These are phyloP conservation scores for Raphidocelis subcapitata DNA, from an alignment of 139 green algal species.

Conservation along the genomic window DNA sequence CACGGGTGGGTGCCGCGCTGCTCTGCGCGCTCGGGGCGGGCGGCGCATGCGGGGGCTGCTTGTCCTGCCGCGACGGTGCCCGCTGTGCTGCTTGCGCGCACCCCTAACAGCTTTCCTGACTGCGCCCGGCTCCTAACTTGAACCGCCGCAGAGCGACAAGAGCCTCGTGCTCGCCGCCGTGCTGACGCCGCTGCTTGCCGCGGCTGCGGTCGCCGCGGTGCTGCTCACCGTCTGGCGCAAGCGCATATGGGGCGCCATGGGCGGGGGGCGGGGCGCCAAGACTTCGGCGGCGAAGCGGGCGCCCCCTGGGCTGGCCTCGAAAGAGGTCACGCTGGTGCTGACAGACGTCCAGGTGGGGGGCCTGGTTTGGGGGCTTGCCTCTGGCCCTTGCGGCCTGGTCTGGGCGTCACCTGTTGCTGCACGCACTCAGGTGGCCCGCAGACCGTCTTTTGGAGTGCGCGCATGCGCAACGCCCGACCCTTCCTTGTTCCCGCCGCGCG, in stretches of 20 bases:
- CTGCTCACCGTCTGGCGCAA: background rate
- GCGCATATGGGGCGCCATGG: background rate
- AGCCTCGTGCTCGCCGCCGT: background rate
- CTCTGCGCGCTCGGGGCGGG: no score
- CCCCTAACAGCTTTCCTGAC: no score
- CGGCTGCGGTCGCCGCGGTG: background rate
- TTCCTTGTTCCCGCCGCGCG: background rate
- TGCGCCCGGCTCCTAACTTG: background rate
- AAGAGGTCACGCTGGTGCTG: conserved; percentile 51
- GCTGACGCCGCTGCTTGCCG: background rate
- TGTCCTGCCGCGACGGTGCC: no score
- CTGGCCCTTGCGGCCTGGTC: no score
- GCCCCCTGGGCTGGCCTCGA: conserved; percentile 13
- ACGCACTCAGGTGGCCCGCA: no score
- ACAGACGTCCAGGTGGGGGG: conserved; percentile 44
- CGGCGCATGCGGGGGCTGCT: no score
- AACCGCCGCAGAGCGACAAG: background rate
- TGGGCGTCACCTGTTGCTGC: no score
- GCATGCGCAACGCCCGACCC: background rate
- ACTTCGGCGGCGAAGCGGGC: background rate
- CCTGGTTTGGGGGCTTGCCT: no score
- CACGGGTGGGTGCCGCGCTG: no score
- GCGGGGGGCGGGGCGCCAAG: background rate
- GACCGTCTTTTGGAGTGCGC: no score
- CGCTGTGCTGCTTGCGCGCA: no score